phyloP scores from a whole-genome alignment of 1,139 yeast species.

The Yamadazyma conglobata region DNA sequence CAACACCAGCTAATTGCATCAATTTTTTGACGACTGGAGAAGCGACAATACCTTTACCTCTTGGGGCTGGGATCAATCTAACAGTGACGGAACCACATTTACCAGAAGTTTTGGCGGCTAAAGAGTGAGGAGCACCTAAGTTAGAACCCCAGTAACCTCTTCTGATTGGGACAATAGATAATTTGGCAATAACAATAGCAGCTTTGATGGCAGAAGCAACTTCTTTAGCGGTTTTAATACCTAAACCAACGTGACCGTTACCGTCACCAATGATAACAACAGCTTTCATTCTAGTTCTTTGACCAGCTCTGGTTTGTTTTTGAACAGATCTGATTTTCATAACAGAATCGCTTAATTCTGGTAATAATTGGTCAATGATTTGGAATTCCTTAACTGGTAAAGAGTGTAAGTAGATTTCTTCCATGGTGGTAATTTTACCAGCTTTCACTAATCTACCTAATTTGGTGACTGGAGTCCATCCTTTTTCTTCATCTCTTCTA shows the following conservation, averaged over 20 bases:
- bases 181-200: conserved; percentile 98
- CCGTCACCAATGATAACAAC: conserved; percentile 99
- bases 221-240: conserved; percentile 99
- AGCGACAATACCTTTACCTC: conserved; percentile 99
- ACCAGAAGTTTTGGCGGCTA: conserved; percentile 97
- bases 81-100: conserved; percentile 99
- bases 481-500: conserved; percentile 90
- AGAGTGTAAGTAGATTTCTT: conserved; percentile 99
- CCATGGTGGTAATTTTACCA: conserved; percentile 94
- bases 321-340: conserved; percentile 99
- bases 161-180: conserved; percentile 98
- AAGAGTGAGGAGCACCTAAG: conserved; percentile 99
- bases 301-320: conserved; percentile 99
- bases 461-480: conserved; percentile 99
- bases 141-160: conserved; percentile 99
- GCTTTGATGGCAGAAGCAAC: conserved; percentile 99
- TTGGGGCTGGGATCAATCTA: conserved; percentile 99
- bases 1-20: conserved; percentile 99
- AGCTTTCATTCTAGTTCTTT: conserved; percentile 99
- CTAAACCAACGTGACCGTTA: conserved; percentile 99
- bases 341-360: conserved; percentile 96
- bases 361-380: conserved; percentile 95
- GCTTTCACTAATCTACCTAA: conserved; percentile 99
- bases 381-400: conserved; percentile 99
- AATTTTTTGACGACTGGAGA: conserved; percentile 99